Conservation (phyloP, 768 basidiomycete species). For the Suillus subaureus region DNA sequence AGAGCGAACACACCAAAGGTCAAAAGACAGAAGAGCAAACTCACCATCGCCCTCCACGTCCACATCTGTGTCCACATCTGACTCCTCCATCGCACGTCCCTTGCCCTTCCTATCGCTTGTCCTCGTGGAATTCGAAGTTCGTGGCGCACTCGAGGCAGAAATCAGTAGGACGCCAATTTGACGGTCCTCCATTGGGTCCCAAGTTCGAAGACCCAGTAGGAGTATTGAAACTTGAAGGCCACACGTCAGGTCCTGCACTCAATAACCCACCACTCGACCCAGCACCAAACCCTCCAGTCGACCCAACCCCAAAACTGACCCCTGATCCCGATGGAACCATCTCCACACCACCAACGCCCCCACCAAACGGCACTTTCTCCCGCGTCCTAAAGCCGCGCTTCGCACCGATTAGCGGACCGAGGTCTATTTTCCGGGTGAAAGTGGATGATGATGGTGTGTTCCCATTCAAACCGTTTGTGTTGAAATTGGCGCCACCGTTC, state of each 20-base stretch:
- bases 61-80: conserved; percentile 14
- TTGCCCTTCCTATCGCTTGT: conserved; percentile 29
- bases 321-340: conserved; percentile 37
- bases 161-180: not conserved
- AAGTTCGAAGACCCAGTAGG: not conserved
- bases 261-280: not conserved
- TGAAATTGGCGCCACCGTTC: conserved; percentile 20
- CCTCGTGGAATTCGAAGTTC: not conserved
- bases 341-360: conserved; percentile 68
- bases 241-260: not conserved
- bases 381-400: conserved; percentile 64
- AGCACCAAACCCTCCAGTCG: not conserved
- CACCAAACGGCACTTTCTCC: conserved; percentile 55
- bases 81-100: conserved; percentile 16
- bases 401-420: conserved; percentile 66
- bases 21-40: conserved; percentile 6
- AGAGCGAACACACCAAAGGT: not conserved
- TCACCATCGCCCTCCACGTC: conserved; percentile 26
- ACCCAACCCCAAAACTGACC: not conserved
- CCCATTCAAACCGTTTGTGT: conserved; percentile 15
- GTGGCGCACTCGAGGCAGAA: not conserved
- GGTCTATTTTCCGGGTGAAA: conserved; percentile 35
- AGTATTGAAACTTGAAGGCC: not conserved
- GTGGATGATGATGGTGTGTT: not conserved
- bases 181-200: not conserved